Percentiles rank a stretch among this genome's conserved stretches.
These are phyloP conservation scores for Podospora appendiculata DNA, from an alignment of 495 filamentous ascomycete species.

Conservation along the genomic window DNA sequence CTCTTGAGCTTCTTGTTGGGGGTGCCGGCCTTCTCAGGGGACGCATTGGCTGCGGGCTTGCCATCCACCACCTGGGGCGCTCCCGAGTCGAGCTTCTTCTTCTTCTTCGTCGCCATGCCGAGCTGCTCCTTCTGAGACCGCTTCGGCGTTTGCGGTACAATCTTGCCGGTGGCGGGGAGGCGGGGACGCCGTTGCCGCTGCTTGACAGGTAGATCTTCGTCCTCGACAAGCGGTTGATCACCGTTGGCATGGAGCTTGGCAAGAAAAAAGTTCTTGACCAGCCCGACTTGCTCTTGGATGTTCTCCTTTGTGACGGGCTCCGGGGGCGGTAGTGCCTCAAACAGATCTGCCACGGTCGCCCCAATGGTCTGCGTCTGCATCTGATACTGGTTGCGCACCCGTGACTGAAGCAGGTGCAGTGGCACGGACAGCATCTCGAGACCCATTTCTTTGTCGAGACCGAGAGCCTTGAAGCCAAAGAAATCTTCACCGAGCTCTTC, in stretches of 20 bases:
- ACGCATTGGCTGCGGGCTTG: constrained; percentile 25
- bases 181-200: constrained; percentile 88
- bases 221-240: constrained; percentile 80
- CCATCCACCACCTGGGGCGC: constrained; percentile 34
- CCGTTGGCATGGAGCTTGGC: constrained; percentile 74
- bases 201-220: constrained; percentile 89
- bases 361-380: constrained; percentile 56
- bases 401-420: constrained; percentile 85
- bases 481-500: constrained; percentile 98
- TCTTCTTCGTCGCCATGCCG: constrained; percentile 68
- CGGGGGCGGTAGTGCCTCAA: constrained; percentile 62
- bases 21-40: constrained; percentile 30
- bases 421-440: constrained; percentile 81
- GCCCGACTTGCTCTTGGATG: constrained; percentile 68
- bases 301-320: constrained; percentile 76
- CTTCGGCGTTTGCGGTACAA: constrained; percentile 74
- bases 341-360: constrained; percentile 48
- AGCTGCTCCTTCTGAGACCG: constrained; percentile 71
- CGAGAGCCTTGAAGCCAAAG: constrained; percentile 95
- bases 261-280: constrained; percentile 84
- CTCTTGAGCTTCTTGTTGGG: constrained; percentile 32
- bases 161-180: constrained; percentile 91
- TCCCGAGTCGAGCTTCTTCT: constrained; percentile 43
- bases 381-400: constrained; percentile 75
- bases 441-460: constrained; percentile 83